phyloP scores from a whole-genome alignment of 352 stramenopile genomes.

The Blastocystis sp. region DNA sequence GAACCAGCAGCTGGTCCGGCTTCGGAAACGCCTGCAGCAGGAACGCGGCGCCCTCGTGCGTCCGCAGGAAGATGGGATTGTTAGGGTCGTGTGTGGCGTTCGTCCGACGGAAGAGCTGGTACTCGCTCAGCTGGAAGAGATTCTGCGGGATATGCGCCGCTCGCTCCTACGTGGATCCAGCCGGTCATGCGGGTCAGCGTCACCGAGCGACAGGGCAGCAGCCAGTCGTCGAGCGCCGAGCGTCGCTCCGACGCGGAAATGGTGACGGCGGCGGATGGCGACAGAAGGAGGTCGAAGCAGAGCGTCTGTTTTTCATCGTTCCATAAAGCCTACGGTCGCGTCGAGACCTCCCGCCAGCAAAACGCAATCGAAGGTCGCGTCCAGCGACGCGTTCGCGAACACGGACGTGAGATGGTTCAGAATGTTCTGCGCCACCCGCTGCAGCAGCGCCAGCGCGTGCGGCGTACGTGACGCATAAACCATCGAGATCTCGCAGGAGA shows the following conservation, averaged over 20 bases:
- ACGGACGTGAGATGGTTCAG: background rate
- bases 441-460: background rate
- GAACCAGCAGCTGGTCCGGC: background rate
- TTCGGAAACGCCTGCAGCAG: background rate
- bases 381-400: background rate
- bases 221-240: background rate
- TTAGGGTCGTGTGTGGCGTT: background rate
- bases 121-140: background rate
- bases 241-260: background rate
- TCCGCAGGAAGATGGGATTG: background rate
- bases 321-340: background rate
- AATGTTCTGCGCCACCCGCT: background rate
- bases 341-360: background rate
- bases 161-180: background rate
- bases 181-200: background rate
- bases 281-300: slow-evolving; percentile 4
- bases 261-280: background rate
- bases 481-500: background rate
- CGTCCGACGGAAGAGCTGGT: background rate
- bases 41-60: background rate
- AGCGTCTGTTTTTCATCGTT: background rate
- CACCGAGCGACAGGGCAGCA: background rate
- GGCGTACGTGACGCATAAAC: background rate
- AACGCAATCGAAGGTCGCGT: background rate
- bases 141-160: background rate